These are phyloP conservation scores for Chlorophyllum brunneum DNA, from an alignment of 768 basidiomycete genomes.

Conservation along the genomic window DNA sequence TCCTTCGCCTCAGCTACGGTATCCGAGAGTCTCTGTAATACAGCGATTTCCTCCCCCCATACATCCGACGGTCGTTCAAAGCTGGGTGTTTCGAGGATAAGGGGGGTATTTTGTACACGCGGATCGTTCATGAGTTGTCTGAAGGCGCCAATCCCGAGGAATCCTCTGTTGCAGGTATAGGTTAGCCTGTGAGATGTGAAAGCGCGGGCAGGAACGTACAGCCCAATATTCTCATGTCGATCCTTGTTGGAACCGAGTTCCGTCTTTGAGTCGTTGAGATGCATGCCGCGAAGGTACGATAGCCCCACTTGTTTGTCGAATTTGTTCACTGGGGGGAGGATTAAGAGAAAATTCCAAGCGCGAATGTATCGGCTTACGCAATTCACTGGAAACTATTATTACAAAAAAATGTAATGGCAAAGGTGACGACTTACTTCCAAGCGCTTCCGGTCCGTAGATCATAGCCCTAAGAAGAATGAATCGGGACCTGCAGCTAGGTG, in stretches of 20 bases:
- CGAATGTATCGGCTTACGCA: neutral
- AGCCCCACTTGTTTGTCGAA: conserved; percentile 72
- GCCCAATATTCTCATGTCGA: conserved; percentile 80
- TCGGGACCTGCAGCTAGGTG: neutral
- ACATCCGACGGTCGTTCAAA: conserved; percentile 57
- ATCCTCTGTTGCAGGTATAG: conserved; percentile 44
- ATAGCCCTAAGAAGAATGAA: conserved; percentile 51
- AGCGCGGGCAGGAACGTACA: conserved; percentile 42
- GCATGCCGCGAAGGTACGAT: conserved; percentile 75
- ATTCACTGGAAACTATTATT: neutral
- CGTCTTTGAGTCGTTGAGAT: conserved; percentile 81
- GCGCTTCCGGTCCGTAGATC: conserved; percentile 71
- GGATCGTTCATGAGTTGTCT: conserved; percentile 63
- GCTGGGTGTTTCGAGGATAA: conserved; percentile 80
- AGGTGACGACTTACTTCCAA: conserved; percentile 55
- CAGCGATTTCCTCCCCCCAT: conserved; percentile 71
- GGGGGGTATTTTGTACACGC: conserved; percentile 64
- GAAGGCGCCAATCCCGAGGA: conserved; percentile 63
- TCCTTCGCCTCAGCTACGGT: neutral
- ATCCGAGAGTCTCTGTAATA: conserved; percentile 44
- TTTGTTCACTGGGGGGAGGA: conserved; percentile 39
- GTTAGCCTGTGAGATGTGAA: neutral
- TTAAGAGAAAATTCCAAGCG: neutral
- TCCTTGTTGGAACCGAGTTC: conserved; percentile 64
- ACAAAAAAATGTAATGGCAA: neutral